These are phyloP conservation scores for Salvia rosmarinus DNA, from an alignment of 257 asterid species.

Conservation along the genomic window DNA sequence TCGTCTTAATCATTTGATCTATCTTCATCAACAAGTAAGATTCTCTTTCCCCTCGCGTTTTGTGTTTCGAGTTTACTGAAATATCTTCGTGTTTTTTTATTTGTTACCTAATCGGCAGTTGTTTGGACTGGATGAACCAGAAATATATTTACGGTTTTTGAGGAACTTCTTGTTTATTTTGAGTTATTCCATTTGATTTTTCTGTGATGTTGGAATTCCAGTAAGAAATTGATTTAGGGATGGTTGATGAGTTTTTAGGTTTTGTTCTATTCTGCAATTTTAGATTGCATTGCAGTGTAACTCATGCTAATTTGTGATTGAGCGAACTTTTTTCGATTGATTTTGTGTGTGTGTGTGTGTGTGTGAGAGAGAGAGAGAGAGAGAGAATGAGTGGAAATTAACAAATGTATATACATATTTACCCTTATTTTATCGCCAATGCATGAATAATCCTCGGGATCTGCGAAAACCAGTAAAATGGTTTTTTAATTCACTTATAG, in stretches of 20 bases:
- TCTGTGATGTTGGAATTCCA: constrained; percentile 2
- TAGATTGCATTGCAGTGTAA: constrained; percentile 1
- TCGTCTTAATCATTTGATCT: neutral
- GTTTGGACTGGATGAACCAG: neutral
- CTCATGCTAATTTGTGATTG: constrained; percentile 19
- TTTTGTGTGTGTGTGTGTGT: neutral
- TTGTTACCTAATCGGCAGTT: neutral
- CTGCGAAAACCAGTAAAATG: neutral
- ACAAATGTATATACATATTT: neutral
- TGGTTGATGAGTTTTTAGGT: constrained; percentile 10
- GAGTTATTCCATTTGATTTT: constrained; percentile 16
- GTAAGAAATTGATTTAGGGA: constrained; percentile 21
- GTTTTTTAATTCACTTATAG: neutral
- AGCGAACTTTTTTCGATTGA: neutral
- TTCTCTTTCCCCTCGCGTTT: constrained; percentile 8
- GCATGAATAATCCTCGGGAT: neutral
- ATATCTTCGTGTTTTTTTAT: neutral
- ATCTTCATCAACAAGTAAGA: constrained; percentile 39
- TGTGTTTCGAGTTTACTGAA: neutral
- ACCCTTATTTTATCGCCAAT: neutral
- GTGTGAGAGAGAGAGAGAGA: neutral
- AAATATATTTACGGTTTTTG: neutral
- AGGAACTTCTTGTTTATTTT: neutral
- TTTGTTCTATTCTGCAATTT: neutral
- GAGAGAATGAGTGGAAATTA: constrained; percentile 1